phyloP scores from a whole-genome alignment of 352 stramenopile genomes.

The Aphanomyces astaci region DNA sequence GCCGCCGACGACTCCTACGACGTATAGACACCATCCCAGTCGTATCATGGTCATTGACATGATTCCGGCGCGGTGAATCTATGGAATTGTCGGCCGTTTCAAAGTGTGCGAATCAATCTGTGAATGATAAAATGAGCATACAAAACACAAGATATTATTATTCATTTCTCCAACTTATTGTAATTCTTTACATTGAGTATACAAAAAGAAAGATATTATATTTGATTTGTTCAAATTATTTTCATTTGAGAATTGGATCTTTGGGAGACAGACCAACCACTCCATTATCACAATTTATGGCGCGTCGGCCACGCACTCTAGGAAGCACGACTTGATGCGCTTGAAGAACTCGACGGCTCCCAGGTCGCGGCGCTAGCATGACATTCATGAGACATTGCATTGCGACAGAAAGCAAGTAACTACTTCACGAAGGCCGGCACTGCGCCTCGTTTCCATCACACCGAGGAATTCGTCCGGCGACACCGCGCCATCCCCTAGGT shows the following conservation, averaged over 20 bases:
- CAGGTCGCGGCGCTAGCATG: conserved; percentile 55
- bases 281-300: neutral
- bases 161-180: too few relatives aligned
- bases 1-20: neutral
- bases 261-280: neutral
- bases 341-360: conserved; percentile 60
- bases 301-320: neutral
- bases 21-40: neutral
- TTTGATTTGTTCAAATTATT: neutral
- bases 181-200: too few relatives aligned
- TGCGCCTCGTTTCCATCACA: conserved; percentile 81
- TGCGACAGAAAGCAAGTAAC: neutral
- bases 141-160: neutral
- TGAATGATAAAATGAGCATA: neutral
- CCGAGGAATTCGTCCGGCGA: conserved; percentile 78
- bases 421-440: conserved; percentile 76
- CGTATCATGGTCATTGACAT: neutral
- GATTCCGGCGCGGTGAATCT: neutral
- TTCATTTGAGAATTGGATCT: neutral
- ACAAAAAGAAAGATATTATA: neutral
- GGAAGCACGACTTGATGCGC: conserved; percentile 47
- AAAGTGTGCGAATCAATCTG: too few relatives aligned
- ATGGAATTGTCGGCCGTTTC: neutral
- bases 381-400: conserved; percentile 7
- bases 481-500: conserved; percentile 59